phyloP scores from a whole-genome alignment of 2,329 filamentous ascomycete genomes.

The Cytospora piceae region DNA sequence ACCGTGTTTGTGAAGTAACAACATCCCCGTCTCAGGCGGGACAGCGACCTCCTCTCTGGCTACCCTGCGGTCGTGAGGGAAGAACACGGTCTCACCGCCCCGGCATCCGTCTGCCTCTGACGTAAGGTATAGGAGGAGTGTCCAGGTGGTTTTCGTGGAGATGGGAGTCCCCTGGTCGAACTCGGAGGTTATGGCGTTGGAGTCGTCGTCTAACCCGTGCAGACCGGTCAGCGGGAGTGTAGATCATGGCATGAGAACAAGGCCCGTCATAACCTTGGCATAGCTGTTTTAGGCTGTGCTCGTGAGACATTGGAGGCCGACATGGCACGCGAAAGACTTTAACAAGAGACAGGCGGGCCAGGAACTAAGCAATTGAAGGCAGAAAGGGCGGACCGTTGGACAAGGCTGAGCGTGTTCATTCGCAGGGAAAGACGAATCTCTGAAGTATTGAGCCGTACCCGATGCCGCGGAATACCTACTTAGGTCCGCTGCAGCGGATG shows the following conservation, averaged over 20 bases:
- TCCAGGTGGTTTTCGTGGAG: slow-evolving; percentile 82
- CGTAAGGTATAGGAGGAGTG: slow-evolving; percentile 84
- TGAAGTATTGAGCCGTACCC: background rate
- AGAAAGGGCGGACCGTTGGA: background rate
- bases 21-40: slow-evolving; percentile 79
- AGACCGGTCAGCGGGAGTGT: background rate
- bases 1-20: slow-evolving; percentile 86
- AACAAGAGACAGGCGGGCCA: background rate
- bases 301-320: background rate
- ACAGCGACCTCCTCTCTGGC: slow-evolving; percentile 70
- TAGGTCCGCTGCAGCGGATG: background rate
- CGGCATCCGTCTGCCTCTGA: slow-evolving; percentile 73
- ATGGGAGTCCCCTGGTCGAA: slow-evolving; percentile 43
- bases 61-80: slow-evolving; percentile 66
- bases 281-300: background rate
- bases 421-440: background rate
- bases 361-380: background rate
- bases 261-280: background rate
- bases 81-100: slow-evolving; percentile 92
- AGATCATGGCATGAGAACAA: background rate
- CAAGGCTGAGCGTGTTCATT: background rate
- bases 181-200: slow-evolving; percentile 69
- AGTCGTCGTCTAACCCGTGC: slow-evolving; percentile 73
- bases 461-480: background rate
- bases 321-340: background rate